phyloP scores from a whole-genome alignment of 2,329 filamentous ascomycete species.

The Fusarium sp. region DNA sequence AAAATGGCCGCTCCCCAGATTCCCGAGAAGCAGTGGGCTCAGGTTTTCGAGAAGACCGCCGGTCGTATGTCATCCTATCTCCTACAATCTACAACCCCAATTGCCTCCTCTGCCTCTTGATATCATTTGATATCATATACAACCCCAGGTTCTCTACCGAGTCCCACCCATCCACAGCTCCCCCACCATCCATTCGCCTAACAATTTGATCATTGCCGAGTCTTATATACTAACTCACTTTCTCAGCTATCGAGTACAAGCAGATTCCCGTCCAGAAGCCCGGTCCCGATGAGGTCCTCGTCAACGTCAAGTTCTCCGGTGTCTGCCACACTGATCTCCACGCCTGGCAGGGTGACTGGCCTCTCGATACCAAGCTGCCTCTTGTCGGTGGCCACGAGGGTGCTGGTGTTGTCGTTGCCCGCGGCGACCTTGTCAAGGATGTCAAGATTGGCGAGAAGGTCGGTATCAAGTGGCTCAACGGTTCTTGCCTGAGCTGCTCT shows the following conservation, averaged over 20 bases:
- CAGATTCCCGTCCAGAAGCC: slow-evolving; percentile 84
- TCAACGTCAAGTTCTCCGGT: slow-evolving; percentile 90
- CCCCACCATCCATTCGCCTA: slow-evolving; percentile 30
- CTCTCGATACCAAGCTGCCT: slow-evolving; percentile 81
- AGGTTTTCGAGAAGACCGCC: slow-evolving; percentile 85
- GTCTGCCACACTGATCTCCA: slow-evolving; percentile 89
- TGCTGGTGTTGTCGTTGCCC: slow-evolving; percentile 84
- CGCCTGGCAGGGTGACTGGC: slow-evolving; percentile 91
- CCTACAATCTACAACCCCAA: background rate
- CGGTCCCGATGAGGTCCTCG: slow-evolving; percentile 87
- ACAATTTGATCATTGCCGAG: background rate
- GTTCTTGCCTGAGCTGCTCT: slow-evolving; percentile 82
- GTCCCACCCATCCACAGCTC: slow-evolving; percentile 25
- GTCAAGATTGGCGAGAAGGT: slow-evolving; percentile 85
- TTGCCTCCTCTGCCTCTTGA: slow-evolving; percentile 7
- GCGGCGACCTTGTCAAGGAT: slow-evolving; percentile 79
- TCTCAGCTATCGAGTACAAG: slow-evolving; percentile 73
- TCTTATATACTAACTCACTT: slow-evolving; percentile 25
- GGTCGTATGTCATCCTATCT: slow-evolving; percentile 62
- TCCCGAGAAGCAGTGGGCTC: slow-evolving; percentile 88
- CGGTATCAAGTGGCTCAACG: slow-evolving; percentile 94
- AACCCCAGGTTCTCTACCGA: slow-evolving; percentile 5
- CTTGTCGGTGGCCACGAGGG: slow-evolving; percentile 85
- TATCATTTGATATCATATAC: slow-evolving; percentile 24
- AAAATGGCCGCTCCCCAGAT: slow-evolving; percentile 58